Evolutionary conservation across 1,284 basidiomycete genomes (phyloP).

Genomic region (Fistulinella cinereoalba): DNA sequence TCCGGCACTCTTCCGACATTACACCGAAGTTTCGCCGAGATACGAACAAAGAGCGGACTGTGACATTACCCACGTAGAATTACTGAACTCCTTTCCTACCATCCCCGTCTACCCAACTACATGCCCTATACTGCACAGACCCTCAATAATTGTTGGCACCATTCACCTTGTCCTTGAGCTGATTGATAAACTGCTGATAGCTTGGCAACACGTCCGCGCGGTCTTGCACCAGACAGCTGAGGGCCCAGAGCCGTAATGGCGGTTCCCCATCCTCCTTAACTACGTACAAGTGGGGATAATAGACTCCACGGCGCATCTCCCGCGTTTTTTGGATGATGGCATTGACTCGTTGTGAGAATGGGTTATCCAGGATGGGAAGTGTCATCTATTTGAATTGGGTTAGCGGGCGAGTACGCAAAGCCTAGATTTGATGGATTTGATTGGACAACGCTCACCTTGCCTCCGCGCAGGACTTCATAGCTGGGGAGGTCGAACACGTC

Average conservation of each 20-base stretch:
- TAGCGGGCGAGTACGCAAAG: neutral
- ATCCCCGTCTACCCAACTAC: too few species aligned
- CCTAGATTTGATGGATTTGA: neutral
- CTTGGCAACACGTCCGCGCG: slow-evolving; percentile 92
- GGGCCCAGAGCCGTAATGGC: slow-evolving; percentile 89
- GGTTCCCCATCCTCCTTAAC: slow-evolving; percentile 99
- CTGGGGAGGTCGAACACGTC: slow-evolving; percentile 93
- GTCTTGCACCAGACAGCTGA: slow-evolving; percentile 94
- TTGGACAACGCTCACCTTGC: slow-evolving; percentile 86
- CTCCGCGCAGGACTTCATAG: slow-evolving; percentile 87
- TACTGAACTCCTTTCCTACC: too few species aligned
- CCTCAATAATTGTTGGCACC: slow-evolving; percentile 35
- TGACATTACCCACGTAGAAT: too few species aligned
- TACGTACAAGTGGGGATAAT: slow-evolving; percentile 93
- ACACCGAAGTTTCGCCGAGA: neutral
- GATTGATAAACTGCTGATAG: slow-evolving; percentile 89
- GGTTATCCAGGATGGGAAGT: slow-evolving; percentile 85
- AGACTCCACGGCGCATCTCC: slow-evolving; percentile 86
- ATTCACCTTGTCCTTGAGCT: slow-evolving; percentile 70
- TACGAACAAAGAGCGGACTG: too few species aligned
- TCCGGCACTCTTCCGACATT: neutral
- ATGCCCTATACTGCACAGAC: too few species aligned
- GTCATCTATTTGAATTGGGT: slow-evolving; percentile 57
- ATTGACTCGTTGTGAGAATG: slow-evolving; percentile 91
- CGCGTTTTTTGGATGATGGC: slow-evolving; percentile 91